Evolutionary conservation across 352 stramenopile species (phyloP), one percentile per base, ranked within the genome.

Genomic region (Phytophthora capsici): DNA sequence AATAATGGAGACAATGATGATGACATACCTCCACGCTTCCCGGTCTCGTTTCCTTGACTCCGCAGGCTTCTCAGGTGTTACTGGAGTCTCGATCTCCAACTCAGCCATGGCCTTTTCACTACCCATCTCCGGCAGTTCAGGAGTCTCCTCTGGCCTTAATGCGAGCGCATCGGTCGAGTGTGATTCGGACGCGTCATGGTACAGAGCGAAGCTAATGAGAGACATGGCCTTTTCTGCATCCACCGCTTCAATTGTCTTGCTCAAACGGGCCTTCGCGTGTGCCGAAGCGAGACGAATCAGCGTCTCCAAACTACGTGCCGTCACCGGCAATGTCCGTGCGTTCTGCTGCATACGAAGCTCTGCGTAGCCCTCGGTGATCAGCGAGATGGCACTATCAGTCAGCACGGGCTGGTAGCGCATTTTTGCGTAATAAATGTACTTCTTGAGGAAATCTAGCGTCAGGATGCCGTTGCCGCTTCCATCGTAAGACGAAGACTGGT

Each of bases 401-500:
- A 96, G 68, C 65, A 94, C 85, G 8, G 89, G 89, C 59, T 95
- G 78, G 62, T 95, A 90, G 20, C 95, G 90, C 36, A 84, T 98
- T 81, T 99, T 99, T 28, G 97, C 98, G 88, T 99, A 99, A 78
- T 98, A 96, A 63, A 99, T 93, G 73, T 99, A 99, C 84, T 99
- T 99, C 63, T 98, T 97, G 26, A 99, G 77, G 63, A 99, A 99
- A 63, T 98, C 95, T 46, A 95, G 55, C 47, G 97, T 97, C 25
- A 99, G 80, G 25, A 99, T 90, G 47, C 91, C 87, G 58, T 92
- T 74, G 50, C 80, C 77, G 8, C 73, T 81, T 22, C 80, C 71
- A 9, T 56, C 69, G 46, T 81, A 72, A 38, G 80, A 80, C 1
- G 82, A 78, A 17, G 78, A 80, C 63, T 86, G 73, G 59, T 84